A percentile compares a stretch with the other conserved stretches of the same genome.
Conservation (phyloP, 2,329 filamentous ascomycete species). For the Alternaria gansuensis region DNA sequence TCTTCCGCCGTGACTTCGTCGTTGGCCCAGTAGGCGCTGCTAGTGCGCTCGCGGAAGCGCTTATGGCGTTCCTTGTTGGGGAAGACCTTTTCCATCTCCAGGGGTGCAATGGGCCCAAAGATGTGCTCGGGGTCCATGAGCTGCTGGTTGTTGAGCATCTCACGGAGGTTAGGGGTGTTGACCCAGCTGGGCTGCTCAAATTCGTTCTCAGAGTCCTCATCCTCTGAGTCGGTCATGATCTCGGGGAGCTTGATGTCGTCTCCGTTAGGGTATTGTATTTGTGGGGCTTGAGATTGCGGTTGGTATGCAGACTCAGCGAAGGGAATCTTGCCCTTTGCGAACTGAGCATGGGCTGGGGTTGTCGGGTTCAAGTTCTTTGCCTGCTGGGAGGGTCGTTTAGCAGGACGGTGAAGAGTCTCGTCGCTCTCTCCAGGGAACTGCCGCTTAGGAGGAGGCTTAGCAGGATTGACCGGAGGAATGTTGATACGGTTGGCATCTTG, state of each 20-base stretch:
- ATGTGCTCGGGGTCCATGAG: slow-evolving; percentile 82
- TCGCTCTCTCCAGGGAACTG: slow-evolving; percentile 75
- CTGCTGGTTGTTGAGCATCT: slow-evolving; percentile 82
- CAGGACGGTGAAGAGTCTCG: slow-evolving; percentile 61
- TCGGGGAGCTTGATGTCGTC: slow-evolving; percentile 93
- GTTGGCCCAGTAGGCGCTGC: slow-evolving; percentile 91
- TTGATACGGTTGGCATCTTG: slow-evolving; percentile 67
- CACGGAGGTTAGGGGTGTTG: slow-evolving; percentile 81
- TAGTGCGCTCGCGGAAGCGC: slow-evolving; percentile 89
- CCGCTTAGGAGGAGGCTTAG: slow-evolving; percentile 77
- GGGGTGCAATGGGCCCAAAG: slow-evolving; percentile 85
- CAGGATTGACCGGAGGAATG: slow-evolving; percentile 68
- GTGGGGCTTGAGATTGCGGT: slow-evolving; percentile 62
- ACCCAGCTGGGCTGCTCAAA: slow-evolving; percentile 83
- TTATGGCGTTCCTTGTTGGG: slow-evolving; percentile 77
- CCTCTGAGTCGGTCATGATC: slow-evolving; percentile 93
- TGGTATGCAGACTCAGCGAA: slow-evolving; percentile 74
- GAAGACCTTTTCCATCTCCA: slow-evolving; percentile 98
- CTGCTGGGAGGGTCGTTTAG: slow-evolving; percentile 51
- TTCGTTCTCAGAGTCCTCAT: slow-evolving; percentile 74
- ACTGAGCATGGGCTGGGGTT: slow-evolving; percentile 69
- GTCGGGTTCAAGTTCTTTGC: slow-evolving; percentile 57
- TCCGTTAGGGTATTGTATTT: slow-evolving; percentile 84
- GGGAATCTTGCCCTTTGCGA: slow-evolving; percentile 86
- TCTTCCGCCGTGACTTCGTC: slow-evolving; percentile 90